Percentiles rank a stretch among this genome's conserved stretches.
Evolutionary conservation across 306 rosid species (phyloP).

Genomic region (Vigna angularis): DNA sequence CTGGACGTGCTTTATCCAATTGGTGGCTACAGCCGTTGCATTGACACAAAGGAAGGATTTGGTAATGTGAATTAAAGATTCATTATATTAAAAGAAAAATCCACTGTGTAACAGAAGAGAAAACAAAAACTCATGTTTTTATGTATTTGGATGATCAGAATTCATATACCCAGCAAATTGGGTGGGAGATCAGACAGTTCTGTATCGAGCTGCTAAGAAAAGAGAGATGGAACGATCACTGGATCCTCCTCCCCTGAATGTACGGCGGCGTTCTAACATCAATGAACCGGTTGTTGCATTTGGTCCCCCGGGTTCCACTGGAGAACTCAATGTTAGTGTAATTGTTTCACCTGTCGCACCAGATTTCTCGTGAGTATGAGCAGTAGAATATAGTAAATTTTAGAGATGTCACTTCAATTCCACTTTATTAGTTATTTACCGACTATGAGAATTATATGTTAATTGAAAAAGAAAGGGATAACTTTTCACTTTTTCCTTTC

Average conservation of each 20-base stretch:
- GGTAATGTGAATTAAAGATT: conserved; percentile 53
- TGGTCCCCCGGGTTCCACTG: conserved; percentile 87
- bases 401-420: background rate
- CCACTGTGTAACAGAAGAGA: background rate
- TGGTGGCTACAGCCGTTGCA: conserved; percentile 74
- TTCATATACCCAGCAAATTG: conserved; percentile 88
- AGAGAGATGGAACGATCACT: conserved; percentile 72
- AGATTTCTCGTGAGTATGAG: conserved; percentile 74
- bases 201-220: conserved; percentile 79
- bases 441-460: background rate
- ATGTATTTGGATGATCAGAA: conserved; percentile 49
- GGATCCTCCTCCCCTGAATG: conserved; percentile 73
- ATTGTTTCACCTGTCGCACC: conserved; percentile 77
- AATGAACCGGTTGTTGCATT: conserved; percentile 81
- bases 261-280: conserved; percentile 54
- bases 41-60: conserved; percentile 82
- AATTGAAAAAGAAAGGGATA: background rate
- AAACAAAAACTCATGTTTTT: background rate
- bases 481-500: conserved; percentile 25
- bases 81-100: background rate
- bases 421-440: conserved; percentile 9
- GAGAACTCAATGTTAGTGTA: conserved; percentile 93
- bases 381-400: background rate
- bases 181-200: conserved; percentile 91
- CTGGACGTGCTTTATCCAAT: conserved; percentile 81